Percentiles rank a stretch among this genome's conserved stretches.
Evolutionary conservation across 352 stramenopile genomes (phyloP).

Genomic region (Aphanomyces euteiches): DNA sequence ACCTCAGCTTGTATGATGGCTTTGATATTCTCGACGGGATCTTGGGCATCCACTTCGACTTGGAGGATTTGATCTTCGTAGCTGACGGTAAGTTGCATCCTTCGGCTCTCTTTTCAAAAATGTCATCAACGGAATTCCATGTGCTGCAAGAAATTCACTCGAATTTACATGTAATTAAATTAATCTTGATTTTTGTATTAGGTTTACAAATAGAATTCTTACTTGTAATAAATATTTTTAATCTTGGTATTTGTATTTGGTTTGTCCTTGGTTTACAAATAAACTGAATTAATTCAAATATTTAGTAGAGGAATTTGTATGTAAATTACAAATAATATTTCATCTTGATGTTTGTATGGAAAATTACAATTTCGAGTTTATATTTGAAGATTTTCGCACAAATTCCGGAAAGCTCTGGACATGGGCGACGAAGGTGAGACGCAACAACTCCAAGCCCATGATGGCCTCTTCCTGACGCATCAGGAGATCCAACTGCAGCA

Average conservation of each 20-base stretch:
- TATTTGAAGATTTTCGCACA: too few species aligned
- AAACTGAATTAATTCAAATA: background rate
- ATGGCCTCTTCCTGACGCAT: constrained; percentile 68
- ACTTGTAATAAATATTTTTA: background rate
- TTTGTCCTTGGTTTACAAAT: background rate
- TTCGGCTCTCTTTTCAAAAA: too few species aligned
- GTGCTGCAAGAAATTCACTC: background rate
- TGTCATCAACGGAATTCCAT: background rate
- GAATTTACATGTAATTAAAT: constrained; percentile 1
- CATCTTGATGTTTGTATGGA: constrained; percentile 24
- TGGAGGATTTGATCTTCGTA: constrained; percentile 28
- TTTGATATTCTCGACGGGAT: constrained; percentile 30
- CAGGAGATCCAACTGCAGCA: constrained; percentile 74
- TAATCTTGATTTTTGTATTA: constrained; percentile 7
- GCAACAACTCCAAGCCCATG: constrained; percentile 63
- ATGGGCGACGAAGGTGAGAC: constrained; percentile 43
- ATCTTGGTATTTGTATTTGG: too few species aligned
- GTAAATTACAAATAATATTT: background rate
- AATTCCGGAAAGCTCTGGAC: background rate
- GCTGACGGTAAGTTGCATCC: constrained; percentile 25
- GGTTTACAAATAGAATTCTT: background rate
- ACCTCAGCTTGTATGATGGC: constrained; percentile 31
- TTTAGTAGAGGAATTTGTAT: background rate
- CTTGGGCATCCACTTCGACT: constrained; percentile 27
- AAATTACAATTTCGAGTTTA: background rate